Base-by-base conservation (phyloP, 2,329 filamentous ascomycete species). In the Davidsoniella neocaledoniae region DNA sequence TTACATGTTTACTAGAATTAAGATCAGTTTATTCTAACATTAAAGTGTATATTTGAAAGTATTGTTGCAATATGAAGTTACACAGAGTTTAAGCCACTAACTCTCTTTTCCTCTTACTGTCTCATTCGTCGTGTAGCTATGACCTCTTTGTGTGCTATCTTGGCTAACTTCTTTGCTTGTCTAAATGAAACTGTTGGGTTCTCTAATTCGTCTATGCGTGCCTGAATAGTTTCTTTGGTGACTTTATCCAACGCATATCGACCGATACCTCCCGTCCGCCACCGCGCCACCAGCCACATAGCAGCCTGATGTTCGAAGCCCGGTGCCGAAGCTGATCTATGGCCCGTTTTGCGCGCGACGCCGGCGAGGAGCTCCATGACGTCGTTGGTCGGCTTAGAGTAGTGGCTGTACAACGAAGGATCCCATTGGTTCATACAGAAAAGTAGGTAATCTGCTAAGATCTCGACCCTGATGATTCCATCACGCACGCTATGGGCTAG, bases 401-500 rank as follows among this genome's bases (percentile, higher is more conserved):
- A 86, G 9, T 60, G 69, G 1, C 62, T 58, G 63, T 94, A 94
- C 5, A 80, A 58, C 2, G 56, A 54, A 0, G 81, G 76, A 56
- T 81, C 71, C 52, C 72, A 67, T 37, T 72, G 66, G 61, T 98
- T 98, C 52, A 96, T 70, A 50, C 80, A 79, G 65, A 77, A 96
- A 6, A 98, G 76, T 17, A 96, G 71, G 63, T 94, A 98, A 61
- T 98, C 91, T 33, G 84, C 88, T 9, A 96, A 66, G 21, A 83
- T 83, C 52, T 83, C 76, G 14, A 81, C 73, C 1, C 81, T 74
- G 48, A 98, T 80, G 37, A 96, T 73, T 0, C 83, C 84, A 62
- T 94, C 86, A 63, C 94, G 94, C 49, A 98, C 86, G 62, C 83
- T 85, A 17, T 90, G 86, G 47, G 86, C 87, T 1, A 96, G 74